Base-by-base conservation (phyloP, 345 rosid species). In the Lepidium africanum region DNA sequence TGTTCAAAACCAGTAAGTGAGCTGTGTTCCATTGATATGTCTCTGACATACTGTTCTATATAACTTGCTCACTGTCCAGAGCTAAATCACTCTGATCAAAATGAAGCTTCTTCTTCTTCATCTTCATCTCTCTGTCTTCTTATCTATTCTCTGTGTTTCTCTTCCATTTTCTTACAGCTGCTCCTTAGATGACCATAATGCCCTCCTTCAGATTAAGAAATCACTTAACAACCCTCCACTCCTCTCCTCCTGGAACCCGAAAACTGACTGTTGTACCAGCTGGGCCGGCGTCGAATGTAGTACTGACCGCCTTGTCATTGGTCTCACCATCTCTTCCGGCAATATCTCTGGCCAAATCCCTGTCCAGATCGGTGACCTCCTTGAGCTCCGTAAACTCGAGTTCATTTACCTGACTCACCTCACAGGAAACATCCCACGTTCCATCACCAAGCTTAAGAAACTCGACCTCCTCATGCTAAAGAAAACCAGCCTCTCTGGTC, bases 281-380 rank as follows among this genome's bases (percentile, higher is more conserved):
- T 93, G 97, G 97, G 78, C 84, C 75, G 76, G 78, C 9, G 86
- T 93, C 15, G 70, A 76, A 14, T 92, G 98, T 70, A 77, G 98
- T 69, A 77, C 84, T 49, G 38, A 69, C 63, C 60, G 79, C 74
- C 91, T 81, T 40, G 85, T 89, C 65, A 76, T 71, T 17, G 49
- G 84, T 36, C 86, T 90, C 70, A 74, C 79, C 59, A 78, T 92
- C 47, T 79, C 86, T 33, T 48, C 75, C 8, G 92, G 83, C 35
- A 15, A 83, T 2, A 63, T 89, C 69, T 77, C 84, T 9, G 91
- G 91, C 35, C 82, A 79, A 43, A 80, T 90, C 51, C 87, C 92
- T 0, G 1, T 72, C 1, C 75, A 70, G n/a, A 73, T 89, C 5
- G 95, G 96, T 1, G 87, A 87, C 71, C 87, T 92, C 19, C 81